phyloP scores from a whole-genome alignment of 306 rosid species.

The Lathyrus sativus region DNA sequence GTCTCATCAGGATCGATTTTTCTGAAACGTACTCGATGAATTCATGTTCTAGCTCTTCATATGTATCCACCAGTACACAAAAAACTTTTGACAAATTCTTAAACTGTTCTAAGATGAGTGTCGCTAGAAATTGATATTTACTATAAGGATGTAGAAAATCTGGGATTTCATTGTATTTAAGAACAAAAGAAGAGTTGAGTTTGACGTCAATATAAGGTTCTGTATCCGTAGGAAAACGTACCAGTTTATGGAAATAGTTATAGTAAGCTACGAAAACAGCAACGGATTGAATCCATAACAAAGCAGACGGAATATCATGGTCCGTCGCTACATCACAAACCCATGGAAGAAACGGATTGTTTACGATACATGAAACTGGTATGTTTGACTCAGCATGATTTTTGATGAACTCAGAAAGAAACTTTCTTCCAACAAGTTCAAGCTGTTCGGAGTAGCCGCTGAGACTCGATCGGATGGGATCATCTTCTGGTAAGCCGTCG shows the following conservation, averaged over 20 bases:
- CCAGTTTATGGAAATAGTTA: constrained; percentile 48
- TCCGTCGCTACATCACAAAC: constrained; percentile 55
- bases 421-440: constrained; percentile 45
- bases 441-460: constrained; percentile 34
- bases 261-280: constrained; percentile 64
- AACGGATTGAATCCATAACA: constrained; percentile 68
- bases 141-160: constrained; percentile 47
- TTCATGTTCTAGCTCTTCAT: constrained; percentile 1
- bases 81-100: constrained; percentile 47
- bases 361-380: constrained; percentile 58
- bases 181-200: constrained; percentile 36
- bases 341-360: constrained; percentile 77
- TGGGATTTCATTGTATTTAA: constrained; percentile 62
- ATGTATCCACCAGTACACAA: constrained; percentile 55
- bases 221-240: constrained; percentile 51
- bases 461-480: constrained; percentile 32
- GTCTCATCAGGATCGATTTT: constrained; percentile 34
- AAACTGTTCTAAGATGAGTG: constrained; percentile 51
- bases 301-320: constrained; percentile 48
- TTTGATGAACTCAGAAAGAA: constrained; percentile 39
- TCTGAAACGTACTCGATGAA: constrained; percentile 36
- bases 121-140: constrained; percentile 28
- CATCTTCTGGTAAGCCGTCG: constrained; percentile 49
- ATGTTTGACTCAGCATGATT: constrained; percentile 37
- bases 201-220: constrained; percentile 53